Base-by-base conservation (phyloP, 75 land plant genomes). In the Pseudotsuga menziesii region DNA sequence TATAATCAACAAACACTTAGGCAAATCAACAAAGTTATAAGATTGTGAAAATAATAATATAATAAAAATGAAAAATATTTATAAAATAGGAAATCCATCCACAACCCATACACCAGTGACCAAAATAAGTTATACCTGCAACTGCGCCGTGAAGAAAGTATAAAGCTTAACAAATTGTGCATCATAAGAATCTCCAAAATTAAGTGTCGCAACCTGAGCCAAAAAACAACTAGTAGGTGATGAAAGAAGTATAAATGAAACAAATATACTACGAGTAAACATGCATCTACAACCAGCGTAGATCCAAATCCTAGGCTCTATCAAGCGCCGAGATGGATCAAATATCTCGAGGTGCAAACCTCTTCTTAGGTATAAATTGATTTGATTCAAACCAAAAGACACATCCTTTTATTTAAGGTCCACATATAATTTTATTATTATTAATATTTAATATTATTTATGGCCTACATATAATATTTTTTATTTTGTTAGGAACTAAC, bases 91-190 rank as follows among this genome's bases (percentile, higher is more conserved):
- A 41, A 44, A 20, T 44, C 9, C 48, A 41, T 41, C 23, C 39
- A 52, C 52, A 69, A 41, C 3, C n/a, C 20, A 7, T 41, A 7
- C 19, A 44, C 8, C 8, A n/a, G n/a, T n/a, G n/a, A n/a, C n/a
- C n/a, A 44, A 44, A 44, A 44, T 44, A 44, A 44, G 11, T n/a
- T n/a, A n/a, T 78, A 94, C 99, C 98, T 97, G 99, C 35, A 97
- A 85, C 78, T 93, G 99, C n/a, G 80, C 85, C 90, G 91, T 97
- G 77, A 97, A 97, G n/a, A 97, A 78, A n/a, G 74, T 87, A 78
- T 95, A 95, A 82, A 95, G 89, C 55, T 91, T 92, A 58, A 89
- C 90, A 87, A 91, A 95, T 72, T 95, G 98, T 56, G 77, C 39
- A 60, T 94, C 91, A 82, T 97, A 97, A 74, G 84, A 89, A 58